Conservation (phyloP, 352 stramenopile species). For the Pythium volutum region DNA sequence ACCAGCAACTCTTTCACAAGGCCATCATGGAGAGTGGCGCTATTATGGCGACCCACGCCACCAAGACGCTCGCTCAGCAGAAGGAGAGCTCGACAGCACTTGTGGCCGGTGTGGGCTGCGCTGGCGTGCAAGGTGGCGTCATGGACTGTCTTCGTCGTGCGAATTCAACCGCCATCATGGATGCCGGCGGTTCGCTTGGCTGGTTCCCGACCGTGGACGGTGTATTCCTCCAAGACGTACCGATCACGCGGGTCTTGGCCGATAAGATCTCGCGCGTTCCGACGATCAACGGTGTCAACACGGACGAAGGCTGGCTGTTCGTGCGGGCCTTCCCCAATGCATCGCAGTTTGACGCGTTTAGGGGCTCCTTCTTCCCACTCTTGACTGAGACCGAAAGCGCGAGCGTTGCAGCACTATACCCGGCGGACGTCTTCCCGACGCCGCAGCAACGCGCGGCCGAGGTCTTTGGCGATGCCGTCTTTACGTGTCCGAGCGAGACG, state of each 20-base stretch:
- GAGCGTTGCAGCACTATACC: constrained; percentile 3
- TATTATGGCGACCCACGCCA: neutral
- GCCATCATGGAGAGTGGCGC: constrained; percentile 17
- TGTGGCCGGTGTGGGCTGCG: neutral
- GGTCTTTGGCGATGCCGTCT: constrained; percentile 8
- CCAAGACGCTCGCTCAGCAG: neutral
- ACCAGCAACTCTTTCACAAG: constrained; percentile 18
- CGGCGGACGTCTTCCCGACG: neutral
- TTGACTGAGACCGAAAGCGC: constrained; percentile 5
- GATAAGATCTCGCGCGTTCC: constrained; percentile 10
- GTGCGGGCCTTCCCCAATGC: neutral
- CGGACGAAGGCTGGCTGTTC: constrained; percentile 20
- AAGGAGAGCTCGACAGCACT: neutral
- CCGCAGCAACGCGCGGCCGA: constrained; percentile 7
- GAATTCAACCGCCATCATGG: neutral
- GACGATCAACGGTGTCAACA: constrained; percentile 12
- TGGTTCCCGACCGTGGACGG: constrained; percentile 12
- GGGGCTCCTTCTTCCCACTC: neutral
- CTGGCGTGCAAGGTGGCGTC: neutral
- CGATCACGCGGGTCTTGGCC: neutral
- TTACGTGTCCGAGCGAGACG: constrained; percentile 11
- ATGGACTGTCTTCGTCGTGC: constrained; percentile 5
- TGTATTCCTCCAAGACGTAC: constrained; percentile 1
- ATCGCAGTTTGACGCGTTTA: neutral
- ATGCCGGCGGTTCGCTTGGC: neutral